Base-by-base conservation (phyloP, 1,139 yeast genomes). In the Debaryomyces nepalensis region DNA sequence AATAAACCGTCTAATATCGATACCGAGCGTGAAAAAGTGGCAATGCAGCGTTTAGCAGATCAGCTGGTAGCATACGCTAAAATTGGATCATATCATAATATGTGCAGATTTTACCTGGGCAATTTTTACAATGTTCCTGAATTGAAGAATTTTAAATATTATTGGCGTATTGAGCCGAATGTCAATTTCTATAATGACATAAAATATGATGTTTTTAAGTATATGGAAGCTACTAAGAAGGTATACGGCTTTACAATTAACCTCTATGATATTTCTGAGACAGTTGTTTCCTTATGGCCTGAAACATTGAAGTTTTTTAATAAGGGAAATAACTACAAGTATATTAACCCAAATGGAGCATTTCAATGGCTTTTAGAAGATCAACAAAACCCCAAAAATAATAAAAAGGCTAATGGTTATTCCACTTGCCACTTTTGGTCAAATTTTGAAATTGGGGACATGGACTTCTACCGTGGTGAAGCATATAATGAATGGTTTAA, bases 361-460 rank as follows among this genome's bases (percentile, higher is more conserved):
- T 73, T 77, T 49, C 81, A 81, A 45, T 88, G 90, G 83, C 60
- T 87, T n/a, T 64, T 81, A n/a, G 90, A 87, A 46, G 72, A 78
- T 48, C 61, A 73, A 45, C 87, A 81, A 57, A 72, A 79, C 47
- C 88, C 90, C 0, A 62, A 73, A 18, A 83, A 81, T 52, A 73
- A 70, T 23, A 52, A 61, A 26, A 55, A 57, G 3, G 76, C 90
- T 0, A 70, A 78, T 20, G 91, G 93, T 2, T 87, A 86, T 64
- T 85, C 93, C 8, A 83, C 93, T 0, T 87, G 96, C 55, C 96
- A 87, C 62, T 87, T 87, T 61, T 87, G 96, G 96, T 81, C 91
- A 31, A 87, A 87, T 61, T 87, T 87, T 55, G 96, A 87, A 57
- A 79, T 87, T 48, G 95, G 84, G 16, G 84, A 86, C 53, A 77